phyloP scores from a whole-genome alignment of 2,329 filamentous ascomycete species.

The Pseudogymnoascus sp. region DNA sequence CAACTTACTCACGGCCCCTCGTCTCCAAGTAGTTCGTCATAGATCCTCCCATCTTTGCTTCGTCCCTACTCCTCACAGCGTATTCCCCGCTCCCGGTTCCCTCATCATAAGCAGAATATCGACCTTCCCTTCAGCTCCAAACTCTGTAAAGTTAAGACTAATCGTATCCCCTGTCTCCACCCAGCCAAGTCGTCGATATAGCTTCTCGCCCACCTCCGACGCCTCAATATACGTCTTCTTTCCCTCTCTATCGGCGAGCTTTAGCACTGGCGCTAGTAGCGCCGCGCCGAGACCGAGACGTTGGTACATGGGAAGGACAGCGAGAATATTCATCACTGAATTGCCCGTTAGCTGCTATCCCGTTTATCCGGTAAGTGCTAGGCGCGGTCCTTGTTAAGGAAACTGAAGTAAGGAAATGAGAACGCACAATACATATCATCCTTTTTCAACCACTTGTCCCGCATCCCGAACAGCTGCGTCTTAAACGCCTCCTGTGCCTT shows the following conservation, averaged over 20 bases:
- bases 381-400: neutral
- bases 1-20: neutral
- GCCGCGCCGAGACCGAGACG: slow-evolving; percentile 31
- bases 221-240: slow-evolving; percentile 33
- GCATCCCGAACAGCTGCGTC: slow-evolving; percentile 19
- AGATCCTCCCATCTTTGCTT: too few species aligned
- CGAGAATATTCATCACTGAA: slow-evolving; percentile 31
- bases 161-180: slow-evolving; percentile 21
- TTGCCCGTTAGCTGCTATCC: neutral
- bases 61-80: neutral
- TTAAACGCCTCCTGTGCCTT: slow-evolving; percentile 28
- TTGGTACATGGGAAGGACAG: slow-evolving; percentile 30
- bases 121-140: neutral
- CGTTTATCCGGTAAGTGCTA: neutral
- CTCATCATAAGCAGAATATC: neutral
- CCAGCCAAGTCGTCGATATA: slow-evolving; percentile 35
- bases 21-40: too few species aligned
- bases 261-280: slow-evolving; percentile 30
- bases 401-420: neutral
- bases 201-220: slow-evolving; percentile 27
- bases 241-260: slow-evolving; percentile 29
- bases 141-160: slow-evolving; percentile 3
- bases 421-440: slow-evolving; percentile 26
- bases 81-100: neutral
- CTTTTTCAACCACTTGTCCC: slow-evolving; percentile 27